Conservation (phyloP, 345 rosid genomes). For the Camelina neglecta region DNA sequence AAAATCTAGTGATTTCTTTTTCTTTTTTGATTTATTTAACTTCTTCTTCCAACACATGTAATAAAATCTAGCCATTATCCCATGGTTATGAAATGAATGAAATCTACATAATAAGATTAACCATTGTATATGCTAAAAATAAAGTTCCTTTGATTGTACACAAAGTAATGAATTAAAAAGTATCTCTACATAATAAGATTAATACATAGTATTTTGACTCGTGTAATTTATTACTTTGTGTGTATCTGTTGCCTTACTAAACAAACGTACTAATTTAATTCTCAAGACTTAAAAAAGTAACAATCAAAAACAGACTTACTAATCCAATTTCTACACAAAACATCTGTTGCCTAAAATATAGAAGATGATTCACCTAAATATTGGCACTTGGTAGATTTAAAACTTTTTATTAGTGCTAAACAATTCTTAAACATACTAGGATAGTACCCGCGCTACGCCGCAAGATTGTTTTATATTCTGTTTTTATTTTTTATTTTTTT, state of each 20-base stretch:
- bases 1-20: neutral
- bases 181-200: too few species aligned
- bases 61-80: neutral
- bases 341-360: neutral
- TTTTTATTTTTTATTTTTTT: too few species aligned
- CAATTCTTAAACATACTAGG: too few species aligned
- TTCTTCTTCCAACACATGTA: neutral
- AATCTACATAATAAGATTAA: constrained; percentile 14
- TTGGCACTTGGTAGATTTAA: neutral
- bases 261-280: too few species aligned
- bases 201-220: too few species aligned
- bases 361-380: neutral
- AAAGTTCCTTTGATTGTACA: neutral
- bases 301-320: neutral
- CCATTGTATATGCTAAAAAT: neutral
- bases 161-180: neutral
- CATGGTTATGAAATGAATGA: constrained; percentile 3
- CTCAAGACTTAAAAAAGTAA: too few species aligned
- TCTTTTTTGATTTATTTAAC: neutral
- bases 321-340: neutral
- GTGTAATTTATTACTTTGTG: too few species aligned
- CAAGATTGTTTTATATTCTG: too few species aligned
- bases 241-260: too few species aligned
- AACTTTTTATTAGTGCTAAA: neutral
- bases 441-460: too few species aligned